Base-by-base conservation (phyloP, 306 rosid species). In the Benincasa hispida region DNA sequence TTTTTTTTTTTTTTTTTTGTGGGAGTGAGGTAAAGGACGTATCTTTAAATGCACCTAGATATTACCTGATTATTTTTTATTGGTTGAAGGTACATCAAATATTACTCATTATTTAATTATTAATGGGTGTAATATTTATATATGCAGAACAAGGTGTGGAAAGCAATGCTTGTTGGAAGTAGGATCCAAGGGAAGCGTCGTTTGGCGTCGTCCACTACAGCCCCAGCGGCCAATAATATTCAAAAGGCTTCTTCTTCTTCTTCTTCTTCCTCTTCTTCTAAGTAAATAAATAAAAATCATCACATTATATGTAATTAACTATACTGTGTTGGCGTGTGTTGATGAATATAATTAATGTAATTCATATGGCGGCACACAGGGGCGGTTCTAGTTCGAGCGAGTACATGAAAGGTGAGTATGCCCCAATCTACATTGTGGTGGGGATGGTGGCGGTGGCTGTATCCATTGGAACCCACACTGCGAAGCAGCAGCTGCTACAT, bases 351-450 rank as follows among this genome's bases (percentile, higher is more conserved):
- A 45, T 45, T 45, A 45, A 45, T 11, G 11, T 45, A 4, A 45
- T 11, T 45, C 11, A 42, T 45, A 4, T 45, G 50, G 34, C 4
- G 34, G 34, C 5, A 8, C 1, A 42, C 39, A 48, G 37, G 13
- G 58, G 58, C 14, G 19, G 59, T 8, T 2, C 22, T 5, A 28
- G 34, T 9, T 18, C 2, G 66, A 54, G 24, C 10, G 63, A 37
- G 50, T 24, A 75, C 50, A 75, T 56, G 68, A 78, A 68, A 57
- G 77, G 68, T 3, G 81, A 78, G 77, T 54, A 53, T 8, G 81
- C 81, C 11, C 81, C 81, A 0, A 34, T 78, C 45, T 78, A 54
- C 53, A 51, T 78, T n/a, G 68, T 78, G 41, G 1, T 68, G 57
- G 81, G 81, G 5, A 54, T 78, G 56, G 81, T 78, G 42, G 18